These are phyloP conservation scores for Conringia planisiliqua DNA, from an alignment of 345 rosid genomes.

Conservation along the genomic window DNA sequence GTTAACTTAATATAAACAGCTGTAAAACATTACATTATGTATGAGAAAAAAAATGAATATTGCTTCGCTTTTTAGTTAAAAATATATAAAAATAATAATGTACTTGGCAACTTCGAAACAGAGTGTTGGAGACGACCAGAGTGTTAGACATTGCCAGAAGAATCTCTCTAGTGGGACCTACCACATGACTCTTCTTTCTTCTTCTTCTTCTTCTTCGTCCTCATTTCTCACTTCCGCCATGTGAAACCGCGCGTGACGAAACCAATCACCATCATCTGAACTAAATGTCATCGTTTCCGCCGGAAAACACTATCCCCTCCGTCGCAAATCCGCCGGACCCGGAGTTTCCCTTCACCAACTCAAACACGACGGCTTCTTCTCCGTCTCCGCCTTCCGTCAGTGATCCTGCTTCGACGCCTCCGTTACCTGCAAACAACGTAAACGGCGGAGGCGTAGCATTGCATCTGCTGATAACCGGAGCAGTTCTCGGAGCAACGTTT, in stretches of 20 bases:
- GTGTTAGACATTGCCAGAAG: not conserved
- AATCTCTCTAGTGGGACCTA: not conserved
- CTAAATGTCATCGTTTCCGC: slow-evolving; percentile 16
- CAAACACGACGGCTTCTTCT: not conserved
- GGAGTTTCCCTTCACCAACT: not conserved
- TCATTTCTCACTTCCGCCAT: not conserved
- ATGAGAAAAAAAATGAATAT: too few relatives aligned
- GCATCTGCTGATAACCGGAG: not conserved
- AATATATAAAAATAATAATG: too few relatives aligned
- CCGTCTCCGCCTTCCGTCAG: slow-evolving; percentile 1
- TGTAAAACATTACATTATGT: too few relatives aligned
- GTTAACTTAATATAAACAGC: too few relatives aligned
- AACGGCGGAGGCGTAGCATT: not conserved
- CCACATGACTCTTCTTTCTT: not conserved
- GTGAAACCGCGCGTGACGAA: not conserved
- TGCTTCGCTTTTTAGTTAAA: too few relatives aligned
- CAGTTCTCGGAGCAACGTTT: slow-evolving; percentile 11
- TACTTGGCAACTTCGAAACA: not conserved
- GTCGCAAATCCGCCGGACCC: slow-evolving; percentile 9
- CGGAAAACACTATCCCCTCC: slow-evolving; percentile 14
- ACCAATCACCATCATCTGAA: not conserved
- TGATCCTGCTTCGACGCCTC: not conserved
- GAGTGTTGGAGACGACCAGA: not conserved
- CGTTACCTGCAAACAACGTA: not conserved
- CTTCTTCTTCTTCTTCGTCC: not conserved